Evolutionary conservation across 2,329 filamentous ascomycete species (phyloP).

Genomic region (Rutstroemia sp.): DNA sequence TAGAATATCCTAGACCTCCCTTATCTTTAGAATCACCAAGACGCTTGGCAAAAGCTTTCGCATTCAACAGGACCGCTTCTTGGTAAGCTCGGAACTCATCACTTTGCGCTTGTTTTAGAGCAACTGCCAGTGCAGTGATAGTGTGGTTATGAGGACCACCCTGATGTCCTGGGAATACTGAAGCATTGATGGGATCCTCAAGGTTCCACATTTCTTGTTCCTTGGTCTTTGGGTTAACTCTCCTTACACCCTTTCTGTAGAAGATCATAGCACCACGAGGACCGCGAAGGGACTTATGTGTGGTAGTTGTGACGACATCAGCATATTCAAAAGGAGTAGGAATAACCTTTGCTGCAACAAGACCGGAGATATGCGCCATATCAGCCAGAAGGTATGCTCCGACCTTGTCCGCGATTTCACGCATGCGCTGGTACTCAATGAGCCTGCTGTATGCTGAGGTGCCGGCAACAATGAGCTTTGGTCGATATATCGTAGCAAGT

Average conservation of each 20-base stretch:
- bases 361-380: constrained; percentile 94
- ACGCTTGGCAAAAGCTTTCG: constrained; percentile 72
- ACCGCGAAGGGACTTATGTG: constrained; percentile 93
- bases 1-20: constrained; percentile 73
- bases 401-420: constrained; percentile 81
- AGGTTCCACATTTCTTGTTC: constrained; percentile 84
- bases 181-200: constrained; percentile 87
- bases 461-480: constrained; percentile 91
- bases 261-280: constrained; percentile 98
- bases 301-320: constrained; percentile 95
- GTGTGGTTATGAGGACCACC: constrained; percentile 99
- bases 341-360: constrained; percentile 86
- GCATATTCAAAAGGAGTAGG: constrained; percentile 83
- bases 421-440: constrained; percentile 92
- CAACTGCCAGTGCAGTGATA: constrained; percentile 90
- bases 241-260: constrained; percentile 86
- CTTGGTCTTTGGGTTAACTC: constrained; percentile 76
- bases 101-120: constrained; percentile 84
- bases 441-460: constrained; percentile 93
- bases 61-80: constrained; percentile 80
- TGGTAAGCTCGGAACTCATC: constrained; percentile 92
- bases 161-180: constrained; percentile 96
- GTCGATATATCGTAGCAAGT: constrained; percentile 79
- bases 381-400: constrained; percentile 91
- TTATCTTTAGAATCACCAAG: constrained; percentile 59